Percentiles rank a stretch among this genome's conserved stretches.
These are phyloP conservation scores for Paecilomyces niveus DNA, from an alignment of 2,329 filamentous ascomycete species.

Conservation along the genomic window DNA sequence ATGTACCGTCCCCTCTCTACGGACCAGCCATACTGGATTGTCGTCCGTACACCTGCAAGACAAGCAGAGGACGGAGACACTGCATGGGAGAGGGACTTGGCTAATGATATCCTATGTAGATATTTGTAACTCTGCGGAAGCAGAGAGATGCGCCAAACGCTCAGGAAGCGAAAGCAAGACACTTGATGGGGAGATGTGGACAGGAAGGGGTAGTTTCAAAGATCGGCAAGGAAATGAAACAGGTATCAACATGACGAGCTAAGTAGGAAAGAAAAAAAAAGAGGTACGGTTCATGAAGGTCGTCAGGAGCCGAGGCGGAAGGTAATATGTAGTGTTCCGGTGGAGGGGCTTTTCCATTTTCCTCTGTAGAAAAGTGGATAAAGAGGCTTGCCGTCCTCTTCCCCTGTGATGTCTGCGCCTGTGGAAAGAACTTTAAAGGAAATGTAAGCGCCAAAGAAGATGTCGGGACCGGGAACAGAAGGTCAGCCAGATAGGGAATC, in stretches of 20 bases:
- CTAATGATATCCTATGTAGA: not conserved
- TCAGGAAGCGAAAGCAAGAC: not conserved
- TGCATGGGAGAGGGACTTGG: not conserved
- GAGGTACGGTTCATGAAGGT: not conserved
- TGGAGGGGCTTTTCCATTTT: not conserved
- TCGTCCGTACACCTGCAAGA: not conserved
- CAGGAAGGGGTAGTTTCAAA: not conserved
- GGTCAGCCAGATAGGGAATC: conserved; percentile 2
- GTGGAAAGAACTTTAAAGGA: not conserved
- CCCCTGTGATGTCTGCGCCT: not conserved
- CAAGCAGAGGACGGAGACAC: not conserved
- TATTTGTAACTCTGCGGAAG: not conserved
- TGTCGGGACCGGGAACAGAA: not conserved
- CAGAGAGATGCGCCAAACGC: too few species aligned
- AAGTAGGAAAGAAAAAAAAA: not conserved
- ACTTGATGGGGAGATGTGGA: not conserved
- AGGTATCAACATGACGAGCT: not conserved
- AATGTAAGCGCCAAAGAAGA: not conserved
- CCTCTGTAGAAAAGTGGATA: not conserved
- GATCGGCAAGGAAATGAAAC: not conserved
- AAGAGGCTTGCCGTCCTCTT: not conserved
- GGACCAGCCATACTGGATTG: not conserved
- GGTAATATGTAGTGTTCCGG: not conserved
- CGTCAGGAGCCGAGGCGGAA: conserved; percentile 1
- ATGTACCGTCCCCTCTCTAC: not conserved